These are phyloP conservation scores for Solanum peruvianum DNA, from an alignment of 257 asterid genomes.

Conservation along the genomic window DNA sequence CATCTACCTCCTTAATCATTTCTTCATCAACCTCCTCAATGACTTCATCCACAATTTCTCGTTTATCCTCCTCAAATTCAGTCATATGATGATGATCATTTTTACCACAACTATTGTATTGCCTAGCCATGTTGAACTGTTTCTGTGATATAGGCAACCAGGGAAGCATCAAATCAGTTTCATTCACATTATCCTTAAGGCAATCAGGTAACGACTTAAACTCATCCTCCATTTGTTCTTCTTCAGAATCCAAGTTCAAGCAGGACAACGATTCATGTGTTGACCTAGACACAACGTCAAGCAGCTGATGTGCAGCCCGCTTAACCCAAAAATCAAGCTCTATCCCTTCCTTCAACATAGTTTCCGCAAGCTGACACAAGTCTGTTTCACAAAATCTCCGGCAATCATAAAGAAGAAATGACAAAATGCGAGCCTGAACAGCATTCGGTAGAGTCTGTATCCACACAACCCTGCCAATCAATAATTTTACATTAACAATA, in stretches of 20 bases:
- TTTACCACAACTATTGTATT: constrained; percentile 11
- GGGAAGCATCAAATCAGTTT: constrained; percentile 31
- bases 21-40: constrained; percentile 19
- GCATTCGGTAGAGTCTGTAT: constrained; percentile 45
- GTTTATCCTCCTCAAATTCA: constrained; percentile 16
- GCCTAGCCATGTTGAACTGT: constrained; percentile 13
- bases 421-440: constrained; percentile 53
- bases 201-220: constrained; percentile 47
- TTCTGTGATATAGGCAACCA: constrained; percentile 57
- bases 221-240: constrained; percentile 31
- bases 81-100: constrained; percentile 10
- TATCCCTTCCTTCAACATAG: constrained; percentile 23
- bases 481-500: neutral
- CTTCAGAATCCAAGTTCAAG: constrained; percentile 55
- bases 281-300: constrained; percentile 42
- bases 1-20: constrained; percentile 8
- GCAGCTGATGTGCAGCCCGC: constrained; percentile 57
- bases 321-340: constrained; percentile 65
- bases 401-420: constrained; percentile 44
- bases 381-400: constrained; percentile 34
- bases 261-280: constrained; percentile 41
- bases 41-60: constrained; percentile 21
- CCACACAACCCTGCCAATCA: constrained; percentile 46
- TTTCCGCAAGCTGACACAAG: constrained; percentile 42
- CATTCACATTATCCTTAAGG: constrained; percentile 32